Base-by-base conservation (phyloP, 1,284 basidiomycete genomes). In the Malassezia furfur region DNA sequence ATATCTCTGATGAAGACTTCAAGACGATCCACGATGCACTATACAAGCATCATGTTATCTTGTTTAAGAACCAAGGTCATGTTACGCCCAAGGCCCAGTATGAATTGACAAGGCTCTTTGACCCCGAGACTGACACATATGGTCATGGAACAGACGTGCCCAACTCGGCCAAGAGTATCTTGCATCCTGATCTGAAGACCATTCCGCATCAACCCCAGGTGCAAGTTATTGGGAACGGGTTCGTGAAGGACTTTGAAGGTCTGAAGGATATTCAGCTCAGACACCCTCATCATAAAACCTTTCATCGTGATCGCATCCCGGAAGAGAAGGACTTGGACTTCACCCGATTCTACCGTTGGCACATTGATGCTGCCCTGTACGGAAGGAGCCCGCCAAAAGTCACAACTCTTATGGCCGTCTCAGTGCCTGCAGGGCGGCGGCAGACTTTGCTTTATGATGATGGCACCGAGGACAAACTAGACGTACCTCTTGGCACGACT, bases 341-440 rank as follows among this genome's bases (percentile, higher is more conserved):
- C 40, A 91, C 89, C 15, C 82, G 89, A 30, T 91, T 88, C 80
- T 91, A 90, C 40, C 52, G 60, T 65, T 69, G 77, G 77, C 89
- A 93, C 76, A 91, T 93, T 75, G 90, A 94, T 67, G 90, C 90
- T 1, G 90, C 90, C 0, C 77, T 93, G 25, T 94, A 93, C 75
- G 84, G 87, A 60, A 81, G 89, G 22, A 82, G 82, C 21, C 59
- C 70, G 30, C 90, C 90, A 2, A 84, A 81, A 64, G 89, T 89
- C 38, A 94, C 91, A 2, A 88, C 89, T 0, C 82, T 94, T 8
- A 89, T 91, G 64, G 88, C 84, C 0, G 78, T 91, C 54, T 79
- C 72, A 1, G 84, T 91, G 0, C 90, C 90, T 0, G 63, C 79
- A 31, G 89, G 88, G 1, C 71, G 77, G 2, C 68, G 62, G 17